A percentile compares a stretch with the other conserved stretches of the same genome.
phyloP scores from a whole-genome alignment of 345 rosid genomes.

The Reutealis trisperma region DNA sequence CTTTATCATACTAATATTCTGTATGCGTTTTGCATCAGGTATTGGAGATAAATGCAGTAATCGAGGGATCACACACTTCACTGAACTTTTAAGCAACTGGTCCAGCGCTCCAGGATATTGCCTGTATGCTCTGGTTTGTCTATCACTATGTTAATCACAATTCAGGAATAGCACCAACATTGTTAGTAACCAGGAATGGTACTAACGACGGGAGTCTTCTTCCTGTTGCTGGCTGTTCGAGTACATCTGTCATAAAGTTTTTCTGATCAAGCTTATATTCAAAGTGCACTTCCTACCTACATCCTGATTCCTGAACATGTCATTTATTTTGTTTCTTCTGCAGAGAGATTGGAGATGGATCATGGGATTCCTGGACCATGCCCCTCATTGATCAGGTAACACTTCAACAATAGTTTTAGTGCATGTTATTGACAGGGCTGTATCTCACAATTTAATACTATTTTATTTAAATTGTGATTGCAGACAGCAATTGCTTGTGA shows the following conservation, averaged over 20 bases:
- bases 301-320: not conserved
- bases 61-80: constrained; percentile 56
- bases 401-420: constrained; percentile 7
- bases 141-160: not conserved
- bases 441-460: constrained; percentile 10
- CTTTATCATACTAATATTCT: not conserved
- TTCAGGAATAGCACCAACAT: not conserved
- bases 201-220: too few species aligned
- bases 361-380: constrained; percentile 94
- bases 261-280: not conserved
- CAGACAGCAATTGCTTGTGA: constrained; percentile 85
- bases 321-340: constrained; percentile 7
- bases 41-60: constrained; percentile 71
- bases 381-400: constrained; percentile 78
- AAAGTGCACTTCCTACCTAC: not conserved
- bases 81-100: constrained; percentile 69
- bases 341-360: constrained; percentile 88
- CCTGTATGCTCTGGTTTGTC: constrained; percentile 54
- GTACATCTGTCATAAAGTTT: not conserved
- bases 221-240: not conserved
- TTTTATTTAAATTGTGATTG: constrained; percentile 29
- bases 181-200: too few species aligned
- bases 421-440: not conserved
- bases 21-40: constrained; percentile 43
- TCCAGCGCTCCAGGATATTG: constrained; percentile 78